Conservation (phyloP, 2,329 filamentous ascomycete species). For the Lasiodiplodia citricola region DNA sequence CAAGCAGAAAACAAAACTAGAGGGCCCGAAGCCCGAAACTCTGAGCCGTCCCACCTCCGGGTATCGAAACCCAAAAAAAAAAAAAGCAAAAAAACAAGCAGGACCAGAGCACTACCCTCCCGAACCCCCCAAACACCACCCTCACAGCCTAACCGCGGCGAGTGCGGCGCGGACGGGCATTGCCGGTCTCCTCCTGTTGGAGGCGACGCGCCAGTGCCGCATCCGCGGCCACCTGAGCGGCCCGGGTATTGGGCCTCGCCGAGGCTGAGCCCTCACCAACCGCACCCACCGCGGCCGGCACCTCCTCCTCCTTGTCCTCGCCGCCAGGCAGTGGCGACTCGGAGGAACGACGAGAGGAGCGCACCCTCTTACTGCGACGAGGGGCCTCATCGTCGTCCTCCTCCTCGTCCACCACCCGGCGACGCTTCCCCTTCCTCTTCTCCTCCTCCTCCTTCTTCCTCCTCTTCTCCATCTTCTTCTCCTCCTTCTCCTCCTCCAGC, state of each 20-base stretch:
- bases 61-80: too few species aligned
- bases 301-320: background rate
- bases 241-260: conserved; percentile 1
- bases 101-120: too few species aligned
- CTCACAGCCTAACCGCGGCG: background rate
- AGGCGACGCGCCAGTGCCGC: conserved; percentile 62
- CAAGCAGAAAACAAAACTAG: background rate
- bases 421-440: background rate
- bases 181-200: conserved; percentile 60
- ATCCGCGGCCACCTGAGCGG: conserved; percentile 42
- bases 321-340: background rate
- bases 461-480: background rate
- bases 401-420: background rate
- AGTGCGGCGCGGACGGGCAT: conserved; percentile 29
- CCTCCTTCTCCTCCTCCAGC: background rate
- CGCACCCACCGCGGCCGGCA: conserved; percentile 5
- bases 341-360: background rate
- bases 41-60: background rate
- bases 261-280: conserved; percentile 10
- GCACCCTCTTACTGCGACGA: background rate
- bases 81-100: too few species aligned
- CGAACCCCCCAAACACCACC: background rate
- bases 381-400: conserved; percentile 10
- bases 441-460: background rate
- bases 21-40: conserved; percentile 1